Evolutionary conservation across 345 rosid genomes (phyloP).

Genomic region (Euphorbia pulcherrima): DNA sequence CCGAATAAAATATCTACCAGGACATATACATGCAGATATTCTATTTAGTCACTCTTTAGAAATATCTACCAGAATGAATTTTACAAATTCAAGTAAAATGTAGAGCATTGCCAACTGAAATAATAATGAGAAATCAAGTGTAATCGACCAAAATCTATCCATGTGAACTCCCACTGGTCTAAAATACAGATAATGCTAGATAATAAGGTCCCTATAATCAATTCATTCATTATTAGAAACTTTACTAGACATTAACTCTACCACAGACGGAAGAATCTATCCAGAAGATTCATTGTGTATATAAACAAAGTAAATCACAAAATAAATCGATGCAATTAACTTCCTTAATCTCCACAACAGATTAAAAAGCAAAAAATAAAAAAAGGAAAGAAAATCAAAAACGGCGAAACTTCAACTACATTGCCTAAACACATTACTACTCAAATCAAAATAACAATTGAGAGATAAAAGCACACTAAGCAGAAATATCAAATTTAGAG

Average conservation of each 20-base stretch:
- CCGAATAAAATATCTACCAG: background rate
- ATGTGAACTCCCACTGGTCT: background rate
- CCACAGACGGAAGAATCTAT: background rate
- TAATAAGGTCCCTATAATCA: background rate
- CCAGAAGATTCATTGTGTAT: background rate
- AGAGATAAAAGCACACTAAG: background rate
- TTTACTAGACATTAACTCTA: conserved; percentile 5
- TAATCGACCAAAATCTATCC: background rate
- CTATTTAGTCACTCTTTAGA: background rate
- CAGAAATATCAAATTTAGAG: background rate
- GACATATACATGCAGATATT: background rate
- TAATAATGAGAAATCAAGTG: background rate
- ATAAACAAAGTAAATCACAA: background rate
- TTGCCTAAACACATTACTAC: background rate
- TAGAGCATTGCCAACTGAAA: background rate
- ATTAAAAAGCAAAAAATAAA: background rate
- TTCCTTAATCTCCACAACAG: background rate
- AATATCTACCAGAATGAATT: background rate
- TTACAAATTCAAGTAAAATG: background rate
- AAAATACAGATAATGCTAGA: background rate
- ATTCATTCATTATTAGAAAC: background rate
- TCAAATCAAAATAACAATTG: background rate
- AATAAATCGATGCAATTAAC: background rate
- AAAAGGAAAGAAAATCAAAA: background rate
- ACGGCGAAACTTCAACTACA: background rate